Base-by-base conservation (phyloP, 148 eudicot species). In the Oxyria digyna region DNA sequence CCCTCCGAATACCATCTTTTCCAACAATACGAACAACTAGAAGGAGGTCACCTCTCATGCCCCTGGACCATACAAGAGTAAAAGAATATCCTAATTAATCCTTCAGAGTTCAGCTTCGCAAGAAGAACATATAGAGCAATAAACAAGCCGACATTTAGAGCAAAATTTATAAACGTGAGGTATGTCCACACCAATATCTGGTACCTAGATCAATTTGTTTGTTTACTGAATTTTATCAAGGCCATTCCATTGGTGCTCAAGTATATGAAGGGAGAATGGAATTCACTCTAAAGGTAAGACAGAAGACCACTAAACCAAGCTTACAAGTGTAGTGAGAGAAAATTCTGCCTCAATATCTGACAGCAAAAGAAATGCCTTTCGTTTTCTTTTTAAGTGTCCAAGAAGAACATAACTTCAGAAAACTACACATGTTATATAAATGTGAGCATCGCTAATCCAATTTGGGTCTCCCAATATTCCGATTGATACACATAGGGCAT, bases 1-100 rank as follows among this genome's bases (percentile, higher is more conserved):
- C 89, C 75, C 96, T 85, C 81, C 74, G 71, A 74, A 89, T 89
- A 45, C 94, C 98, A 67, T 42, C 75, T 77, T 83, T 92, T 72
- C 76, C 80, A 32, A 80, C 78, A 62, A 89, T 76, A 75, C 82
- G 89, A 54, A 92, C 77, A 74, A 84, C 81, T 63, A 92, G 69
- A 82, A 77, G 87, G 37, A 92, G 84, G 74, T 92, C 94, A 46
- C 98, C 98, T 70, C 74, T 59, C 27, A 82, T 38, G 40, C 87
- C 79, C 85, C 98, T 92, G 86, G 77, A 78, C 59, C 62, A 49
- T 45, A 69, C n/a, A 75, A 57, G 29, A 2, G 41, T 7, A 55
- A 46, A 52, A 27, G 62, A 55, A 55, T 14, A 24, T 26, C 63
- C 63, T 55, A 55, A 27, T 55, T n/a, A 59, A 27, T 59, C 18